These are phyloP conservation scores for Tripterygium wilfordii DNA, from an alignment of 177 flowering plant genomes.

Conservation along the genomic window DNA sequence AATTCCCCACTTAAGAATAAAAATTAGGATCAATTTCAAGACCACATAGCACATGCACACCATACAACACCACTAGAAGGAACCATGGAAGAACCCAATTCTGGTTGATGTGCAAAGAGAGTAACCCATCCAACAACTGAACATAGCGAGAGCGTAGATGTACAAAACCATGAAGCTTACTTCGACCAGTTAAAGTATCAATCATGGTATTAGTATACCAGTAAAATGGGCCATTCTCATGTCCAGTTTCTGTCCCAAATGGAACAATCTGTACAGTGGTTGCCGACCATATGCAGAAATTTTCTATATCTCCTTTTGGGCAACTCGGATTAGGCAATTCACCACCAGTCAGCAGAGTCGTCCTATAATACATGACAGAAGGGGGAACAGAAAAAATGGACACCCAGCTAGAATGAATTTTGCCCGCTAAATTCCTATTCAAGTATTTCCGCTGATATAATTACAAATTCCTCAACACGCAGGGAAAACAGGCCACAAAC, in stretches of 20 bases:
- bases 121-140: no score
- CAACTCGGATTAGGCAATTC: conserved; percentile 9
- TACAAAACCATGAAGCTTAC: no score
- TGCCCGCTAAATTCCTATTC: conserved; percentile 14
- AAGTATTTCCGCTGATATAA: conserved; percentile 21
- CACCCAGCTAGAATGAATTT: conserved; percentile 15
- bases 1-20: no score
- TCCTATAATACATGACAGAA: conserved; percentile 15
- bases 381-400: conserved; percentile 4
- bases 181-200: conserved; percentile 3
- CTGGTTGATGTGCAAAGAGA: no score
- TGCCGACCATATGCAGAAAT: conserved; percentile 7
- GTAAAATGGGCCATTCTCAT: no score
- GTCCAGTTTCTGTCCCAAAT: conserved; percentile 4
- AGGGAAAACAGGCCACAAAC: conserved; percentile 19
- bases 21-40: no score
- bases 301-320: conserved; percentile 8
- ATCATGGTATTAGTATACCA: no score
- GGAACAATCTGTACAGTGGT: conserved; percentile 34
- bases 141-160: no score
- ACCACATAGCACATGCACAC: no score
- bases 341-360: conserved; percentile 20
- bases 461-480: conserved; percentile 22
- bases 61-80: no score
- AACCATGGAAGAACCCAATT: no score